These are phyloP conservation scores for Cicer judaicum DNA, from an alignment of 306 rosid genomes.

Conservation along the genomic window DNA sequence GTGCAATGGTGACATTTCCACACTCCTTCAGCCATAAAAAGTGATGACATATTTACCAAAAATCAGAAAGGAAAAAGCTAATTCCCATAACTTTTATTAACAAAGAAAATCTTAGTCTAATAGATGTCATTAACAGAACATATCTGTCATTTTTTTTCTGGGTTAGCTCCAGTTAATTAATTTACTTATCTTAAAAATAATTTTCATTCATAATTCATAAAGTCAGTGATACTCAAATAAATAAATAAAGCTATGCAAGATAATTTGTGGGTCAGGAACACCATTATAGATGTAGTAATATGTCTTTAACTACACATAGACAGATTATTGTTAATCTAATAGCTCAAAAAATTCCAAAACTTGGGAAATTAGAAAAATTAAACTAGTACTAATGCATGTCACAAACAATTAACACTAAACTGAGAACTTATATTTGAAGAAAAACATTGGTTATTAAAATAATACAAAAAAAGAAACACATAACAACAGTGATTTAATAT, in stretches of 20 bases:
- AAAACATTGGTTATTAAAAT: constrained; percentile 24
- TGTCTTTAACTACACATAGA: constrained; percentile 10
- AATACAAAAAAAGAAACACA: constrained; percentile 19
- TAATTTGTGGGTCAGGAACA: constrained; percentile 5
- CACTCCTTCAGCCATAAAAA: constrained; percentile 57
- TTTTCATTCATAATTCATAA: constrained; percentile 4
- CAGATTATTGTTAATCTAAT: constrained; percentile 16
- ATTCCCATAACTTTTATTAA: constrained; percentile 29
- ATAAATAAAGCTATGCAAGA: constrained; percentile 16
- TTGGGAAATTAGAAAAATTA: constrained; percentile 20
- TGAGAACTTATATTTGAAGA: constrained; percentile 12
- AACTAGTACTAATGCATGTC: constrained; percentile 22
- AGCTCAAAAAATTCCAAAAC: neutral
- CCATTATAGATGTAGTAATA: constrained; percentile 16
- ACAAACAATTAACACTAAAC: constrained; percentile 24
- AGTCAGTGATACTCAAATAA: neutral
- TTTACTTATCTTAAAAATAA: neutral
- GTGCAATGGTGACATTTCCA: constrained; percentile 65
- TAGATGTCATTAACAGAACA: constrained; percentile 9
- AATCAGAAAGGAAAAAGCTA: constrained; percentile 27
- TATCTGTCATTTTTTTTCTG: neutral
- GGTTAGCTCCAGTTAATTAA: constrained; percentile 15
- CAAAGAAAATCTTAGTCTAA: constrained; percentile 11
- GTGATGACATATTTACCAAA: constrained; percentile 35
- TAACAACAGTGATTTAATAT: neutral